phyloP scores from a whole-genome alignment of 176 grass and related monocot genomes.

The Metroxylon sagu region DNA sequence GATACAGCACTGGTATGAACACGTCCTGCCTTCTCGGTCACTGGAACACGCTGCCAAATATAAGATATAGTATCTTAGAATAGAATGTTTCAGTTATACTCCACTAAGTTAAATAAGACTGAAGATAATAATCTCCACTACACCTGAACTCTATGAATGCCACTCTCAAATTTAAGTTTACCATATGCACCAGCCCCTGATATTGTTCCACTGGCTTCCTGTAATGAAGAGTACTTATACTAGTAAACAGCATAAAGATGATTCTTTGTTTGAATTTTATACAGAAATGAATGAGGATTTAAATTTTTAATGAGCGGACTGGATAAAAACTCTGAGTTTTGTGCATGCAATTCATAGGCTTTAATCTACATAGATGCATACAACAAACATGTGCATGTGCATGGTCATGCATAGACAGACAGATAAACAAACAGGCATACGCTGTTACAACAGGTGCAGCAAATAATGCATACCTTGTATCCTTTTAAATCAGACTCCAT shows the following conservation, averaged over 20 bases:
- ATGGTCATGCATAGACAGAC: too few species aligned
- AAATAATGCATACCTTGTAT: conserved; percentile 54
- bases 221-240: background rate
- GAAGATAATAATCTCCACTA: background rate
- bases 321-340: background rate
- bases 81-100: too few species aligned
- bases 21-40: conserved; percentile 85
- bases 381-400: too few species aligned
- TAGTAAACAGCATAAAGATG: background rate
- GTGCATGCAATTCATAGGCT: too few species aligned
- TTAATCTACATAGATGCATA: too few species aligned
- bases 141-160: conserved; percentile 97
- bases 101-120: too few species aligned
- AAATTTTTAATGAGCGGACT: background rate
- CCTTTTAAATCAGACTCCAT: conserved; percentile 89
- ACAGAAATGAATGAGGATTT: background rate
- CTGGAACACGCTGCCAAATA: conserved; percentile 65
- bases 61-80: background rate
- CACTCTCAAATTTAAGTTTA: conserved; percentile 85
- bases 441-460: too few species aligned
- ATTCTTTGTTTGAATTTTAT: background rate
- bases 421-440: too few species aligned
- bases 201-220: conserved; percentile 98
- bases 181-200: conserved; percentile 72
- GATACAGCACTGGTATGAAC: conserved; percentile 96